Percentiles rank a stretch among this genome's conserved stretches.
phyloP scores from a whole-genome alignment of 2,329 filamentous ascomycete genomes.

The Colletotrichum gigasporum region DNA sequence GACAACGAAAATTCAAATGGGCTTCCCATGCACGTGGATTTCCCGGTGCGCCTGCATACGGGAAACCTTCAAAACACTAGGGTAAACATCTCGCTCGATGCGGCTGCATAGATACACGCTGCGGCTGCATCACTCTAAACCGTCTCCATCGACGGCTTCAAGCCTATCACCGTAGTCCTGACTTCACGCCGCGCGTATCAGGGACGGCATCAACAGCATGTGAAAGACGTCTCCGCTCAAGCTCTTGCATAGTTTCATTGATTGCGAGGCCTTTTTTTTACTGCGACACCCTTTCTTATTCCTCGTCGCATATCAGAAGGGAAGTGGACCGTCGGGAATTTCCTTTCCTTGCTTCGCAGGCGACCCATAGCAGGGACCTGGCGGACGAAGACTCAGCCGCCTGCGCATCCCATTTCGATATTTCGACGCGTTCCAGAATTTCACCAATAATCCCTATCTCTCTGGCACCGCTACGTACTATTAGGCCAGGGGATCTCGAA shows the following conservation, averaged over 20 bases:
- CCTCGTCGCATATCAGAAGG: constrained; percentile 6
- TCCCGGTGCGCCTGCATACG: constrained; percentile 19
- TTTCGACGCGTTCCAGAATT: constrained; percentile 12
- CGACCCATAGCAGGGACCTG: too few species aligned
- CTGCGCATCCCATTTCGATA: neutral
- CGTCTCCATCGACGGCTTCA: constrained; percentile 2
- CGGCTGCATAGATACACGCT: constrained; percentile 2
- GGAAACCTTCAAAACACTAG: constrained; percentile 10
- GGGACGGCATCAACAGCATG: constrained; percentile 1
- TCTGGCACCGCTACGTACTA: neutral
- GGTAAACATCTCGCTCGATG: neutral
- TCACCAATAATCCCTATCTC: neutral
- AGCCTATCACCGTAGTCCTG: constrained; percentile 6
- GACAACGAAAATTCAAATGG: constrained; percentile 4
- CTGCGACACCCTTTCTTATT: constrained; percentile 6
- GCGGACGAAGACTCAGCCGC: neutral
- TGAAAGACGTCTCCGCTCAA: constrained; percentile 18
- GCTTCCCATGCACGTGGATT: constrained; percentile 23
- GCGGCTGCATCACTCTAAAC: neutral
- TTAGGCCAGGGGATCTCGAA: neutral
- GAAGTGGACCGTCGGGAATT: constrained; percentile 7
- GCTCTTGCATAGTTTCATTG: neutral
- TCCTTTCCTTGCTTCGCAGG: constrained; percentile 12
- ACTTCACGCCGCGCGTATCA: constrained; percentile 3
- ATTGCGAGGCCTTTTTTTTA: neutral